Evolutionary conservation across 305 asterid species (phyloP).

Genomic region (Lippia alba): DNA sequence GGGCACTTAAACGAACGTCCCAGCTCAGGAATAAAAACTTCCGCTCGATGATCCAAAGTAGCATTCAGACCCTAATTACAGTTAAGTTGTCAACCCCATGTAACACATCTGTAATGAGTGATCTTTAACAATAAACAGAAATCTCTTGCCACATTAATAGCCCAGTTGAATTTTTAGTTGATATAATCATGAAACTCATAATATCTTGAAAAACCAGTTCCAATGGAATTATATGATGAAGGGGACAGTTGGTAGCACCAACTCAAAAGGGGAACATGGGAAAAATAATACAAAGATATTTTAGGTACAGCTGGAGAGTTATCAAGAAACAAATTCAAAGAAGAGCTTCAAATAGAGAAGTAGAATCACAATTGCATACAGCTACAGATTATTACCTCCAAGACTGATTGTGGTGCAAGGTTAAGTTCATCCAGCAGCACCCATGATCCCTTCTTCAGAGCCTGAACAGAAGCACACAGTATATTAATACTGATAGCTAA

Average conservation of each 20-base stretch:
- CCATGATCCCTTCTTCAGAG: conserved; percentile 96
- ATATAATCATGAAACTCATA: conserved; percentile 2
- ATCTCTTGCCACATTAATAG: conserved; percentile 18
- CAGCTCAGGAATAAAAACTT: conserved; percentile 96
- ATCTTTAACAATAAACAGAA: conserved; percentile 15
- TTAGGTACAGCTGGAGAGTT: background rate
- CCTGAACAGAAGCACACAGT: conserved; percentile 55
- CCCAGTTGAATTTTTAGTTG: conserved; percentile 7
- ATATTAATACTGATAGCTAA: conserved; percentile 4
- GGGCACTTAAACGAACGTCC: conserved; percentile 90
- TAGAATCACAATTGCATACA: conserved; percentile 16
- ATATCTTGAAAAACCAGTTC: background rate
- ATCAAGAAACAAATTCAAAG: conserved; percentile 12
- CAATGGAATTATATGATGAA: background rate
- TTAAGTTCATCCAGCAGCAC: conserved; percentile 97
- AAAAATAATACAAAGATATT: background rate
- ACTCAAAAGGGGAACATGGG: background rate
- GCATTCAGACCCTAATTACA: conserved; percentile 86
- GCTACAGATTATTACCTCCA: conserved; percentile 67
- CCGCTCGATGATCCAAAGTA: conserved; percentile 97
- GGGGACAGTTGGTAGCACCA: background rate
- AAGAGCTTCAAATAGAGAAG: background rate
- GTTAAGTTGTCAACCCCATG: conserved; percentile 30
- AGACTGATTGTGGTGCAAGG: conserved; percentile 98
- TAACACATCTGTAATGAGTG: conserved; percentile 20